Base-by-base conservation (phyloP, 192 early-diverging fungal genomes). In the Irineochytrium annulatum region DNA sequence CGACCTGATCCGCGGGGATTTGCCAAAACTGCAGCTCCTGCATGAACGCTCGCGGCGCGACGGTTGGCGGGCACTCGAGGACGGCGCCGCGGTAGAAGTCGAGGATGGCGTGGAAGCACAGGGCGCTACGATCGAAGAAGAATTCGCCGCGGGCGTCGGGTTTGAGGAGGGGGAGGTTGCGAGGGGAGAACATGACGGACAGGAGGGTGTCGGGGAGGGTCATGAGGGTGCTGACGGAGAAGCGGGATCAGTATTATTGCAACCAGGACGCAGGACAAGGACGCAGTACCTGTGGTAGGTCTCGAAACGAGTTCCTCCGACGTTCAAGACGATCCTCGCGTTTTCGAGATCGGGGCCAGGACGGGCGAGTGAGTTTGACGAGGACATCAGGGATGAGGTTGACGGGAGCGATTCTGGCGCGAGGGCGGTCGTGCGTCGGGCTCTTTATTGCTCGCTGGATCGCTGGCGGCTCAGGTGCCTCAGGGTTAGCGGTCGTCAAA, bases 11-110 rank as follows among this genome's bases (percentile, higher is more conserved):
- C 24, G 13, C 17, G 13, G 13, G 8, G 46, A 49, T 49, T 24
- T 49, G 46, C 46, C 46, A 49, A 49, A 49, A 49, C 17, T 49
- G 17, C 13, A 49, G 46, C 26, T 49, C 46, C 13, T 49, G 11
- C 26, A 22, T 14, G 22, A 49, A 49, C 8, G 46, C 26, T 8
- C 8, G 8, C 26, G 13, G 17, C 6, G 46, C 46, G 22, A 49
- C 46, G 8, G 46, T 49, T 22, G 46, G 46, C 8, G 46, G 46
- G 22, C 46, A 49, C 5, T 22, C 46, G 26, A 49, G 13, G 24
- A 22, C 46, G 8, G 17, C 46, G 24, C 46, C 46, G 11, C 46
- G 11, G 22, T 49, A 49, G 22, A 24, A 14, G 24, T 49, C 46
- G 17, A 49, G 46, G 46, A 49, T 49, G 8, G 46, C 46, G 22